Percentiles rank a stretch among this genome's conserved stretches.
Conservation (phyloP, 352 stramenopile genomes). For the Pythium aquatile region DNA sequence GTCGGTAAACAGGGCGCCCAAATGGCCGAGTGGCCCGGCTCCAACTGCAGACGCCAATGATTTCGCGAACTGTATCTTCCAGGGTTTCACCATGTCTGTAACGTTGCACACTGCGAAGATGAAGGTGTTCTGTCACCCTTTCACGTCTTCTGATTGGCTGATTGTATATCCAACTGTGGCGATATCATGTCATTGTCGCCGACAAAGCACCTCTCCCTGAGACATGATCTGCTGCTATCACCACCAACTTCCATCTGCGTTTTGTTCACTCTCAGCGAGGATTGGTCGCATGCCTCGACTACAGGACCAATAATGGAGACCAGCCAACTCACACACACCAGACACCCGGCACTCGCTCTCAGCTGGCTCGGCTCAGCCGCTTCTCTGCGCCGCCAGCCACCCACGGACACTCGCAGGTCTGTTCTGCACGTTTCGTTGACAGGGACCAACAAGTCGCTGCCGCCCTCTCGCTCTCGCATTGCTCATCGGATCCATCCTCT, state of each 20-base stretch:
- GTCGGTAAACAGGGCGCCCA: background rate
- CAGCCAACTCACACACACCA: background rate
- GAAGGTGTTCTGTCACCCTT: too few relatives aligned
- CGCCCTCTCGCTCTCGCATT: background rate
- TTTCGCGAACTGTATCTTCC: background rate
- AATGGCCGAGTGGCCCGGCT: background rate
- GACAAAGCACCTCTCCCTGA: background rate
- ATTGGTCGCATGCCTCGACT: background rate
- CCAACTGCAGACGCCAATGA: constrained; percentile 1
- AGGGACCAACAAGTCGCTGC: background rate
- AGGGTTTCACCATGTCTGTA: background rate
- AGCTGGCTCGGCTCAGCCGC: background rate
- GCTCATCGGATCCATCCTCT: background rate
- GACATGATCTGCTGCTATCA: background rate
- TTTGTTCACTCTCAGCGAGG: background rate
- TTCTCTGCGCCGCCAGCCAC: background rate
- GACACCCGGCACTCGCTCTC: background rate
- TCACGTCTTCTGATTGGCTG: too few relatives aligned
- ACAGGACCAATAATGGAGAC: too few relatives aligned
- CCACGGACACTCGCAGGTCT: background rate
- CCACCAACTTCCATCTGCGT: background rate
- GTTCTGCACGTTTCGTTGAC: background rate
- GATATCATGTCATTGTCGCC: too few relatives aligned
- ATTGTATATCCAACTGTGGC: too few relatives aligned
- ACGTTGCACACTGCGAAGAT: background rate